Base-by-base conservation (phyloP, 768 basidiomycete genomes). In the Suillus sp. region DNA sequence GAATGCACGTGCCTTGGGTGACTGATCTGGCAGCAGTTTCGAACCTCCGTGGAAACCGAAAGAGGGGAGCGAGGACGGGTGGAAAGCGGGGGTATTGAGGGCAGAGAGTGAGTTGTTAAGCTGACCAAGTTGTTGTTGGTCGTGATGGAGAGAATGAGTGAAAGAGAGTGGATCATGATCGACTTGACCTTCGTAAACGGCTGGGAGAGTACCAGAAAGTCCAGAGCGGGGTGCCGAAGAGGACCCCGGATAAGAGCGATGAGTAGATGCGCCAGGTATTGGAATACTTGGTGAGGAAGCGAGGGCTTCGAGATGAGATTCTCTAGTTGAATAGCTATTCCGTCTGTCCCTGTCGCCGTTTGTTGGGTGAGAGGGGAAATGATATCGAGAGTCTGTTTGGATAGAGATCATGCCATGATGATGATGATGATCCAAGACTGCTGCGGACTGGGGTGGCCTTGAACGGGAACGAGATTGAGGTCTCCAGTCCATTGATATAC, bases 401-500 rank as follows among this genome's bases (percentile, higher is more conserved):
- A 66, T 57, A 55, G 75, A 73, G 60, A 73, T 70, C 60, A 63
- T 66, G 11, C 71, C 69, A 62, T 77, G 32, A 62, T 77, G 78
- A 47, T 84, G 85, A 62, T 87, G 78, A 47, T 84, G 85, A 62
- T 87, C 84, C 70, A 85, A 82, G 55, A 78, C 77, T 11, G 75
- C 75, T 61, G 77, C 74, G 30, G 83, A 70, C 66, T 86, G 85
- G 35, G 90, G 86, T 22, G 90, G 88, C 42, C 93, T 84, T 50
- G 91, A 92, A 60, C 90, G 86, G 35, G 91, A 92, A 61, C 90
- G 87, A 75, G 86, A 88, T 59, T 87, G 78, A 38, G 91, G 88
- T 62, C 89, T 82, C 94, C 94, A 95, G 74, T 96, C 94, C 92
- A 96, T 94, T 25, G 91, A 89, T 68, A 90, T 89, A 27, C 95